Evolutionary conservation across 2,329 filamentous ascomycete genomes (phyloP).

Genomic region (Seiridium cupressi): DNA sequence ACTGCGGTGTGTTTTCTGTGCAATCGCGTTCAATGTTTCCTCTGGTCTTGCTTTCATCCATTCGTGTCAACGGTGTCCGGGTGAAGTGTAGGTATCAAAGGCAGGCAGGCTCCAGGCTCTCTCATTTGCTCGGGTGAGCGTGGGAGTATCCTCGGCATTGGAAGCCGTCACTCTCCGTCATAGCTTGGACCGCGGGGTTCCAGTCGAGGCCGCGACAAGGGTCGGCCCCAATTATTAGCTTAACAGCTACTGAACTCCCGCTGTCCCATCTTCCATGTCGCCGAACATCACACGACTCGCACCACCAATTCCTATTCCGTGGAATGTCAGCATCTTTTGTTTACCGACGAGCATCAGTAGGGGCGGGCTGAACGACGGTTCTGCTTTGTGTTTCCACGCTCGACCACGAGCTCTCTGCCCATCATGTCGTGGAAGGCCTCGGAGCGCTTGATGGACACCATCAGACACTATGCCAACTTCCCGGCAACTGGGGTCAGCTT

Average conservation of each 20-base stretch:
- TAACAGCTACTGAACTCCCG: constrained; percentile 1
- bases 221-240: constrained; percentile 1
- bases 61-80: too few species aligned
- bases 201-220: neutral
- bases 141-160: constrained; percentile 6
- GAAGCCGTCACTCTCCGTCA: constrained; percentile 7
- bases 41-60: too few species aligned
- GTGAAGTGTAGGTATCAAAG: too few species aligned
- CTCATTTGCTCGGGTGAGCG: neutral
- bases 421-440: constrained; percentile 93
- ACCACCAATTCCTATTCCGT: neutral
- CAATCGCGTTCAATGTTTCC: too few species aligned
- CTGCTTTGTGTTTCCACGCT: neutral
- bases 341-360: neutral
- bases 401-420: constrained; percentile 21
- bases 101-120: neutral
- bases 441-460: constrained; percentile 90
- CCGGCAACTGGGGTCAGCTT: constrained; percentile 94
- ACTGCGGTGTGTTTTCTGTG: too few species aligned
- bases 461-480: constrained; percentile 95
- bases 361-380: neutral
- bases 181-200: constrained; percentile 9
- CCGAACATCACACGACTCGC: constrained; percentile 7
- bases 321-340: neutral
- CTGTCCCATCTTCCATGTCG: constrained; percentile 8